Evolutionary conservation across 2,329 filamentous ascomycete genomes (phyloP).

Genomic region (Cladosporium colombiae): DNA sequence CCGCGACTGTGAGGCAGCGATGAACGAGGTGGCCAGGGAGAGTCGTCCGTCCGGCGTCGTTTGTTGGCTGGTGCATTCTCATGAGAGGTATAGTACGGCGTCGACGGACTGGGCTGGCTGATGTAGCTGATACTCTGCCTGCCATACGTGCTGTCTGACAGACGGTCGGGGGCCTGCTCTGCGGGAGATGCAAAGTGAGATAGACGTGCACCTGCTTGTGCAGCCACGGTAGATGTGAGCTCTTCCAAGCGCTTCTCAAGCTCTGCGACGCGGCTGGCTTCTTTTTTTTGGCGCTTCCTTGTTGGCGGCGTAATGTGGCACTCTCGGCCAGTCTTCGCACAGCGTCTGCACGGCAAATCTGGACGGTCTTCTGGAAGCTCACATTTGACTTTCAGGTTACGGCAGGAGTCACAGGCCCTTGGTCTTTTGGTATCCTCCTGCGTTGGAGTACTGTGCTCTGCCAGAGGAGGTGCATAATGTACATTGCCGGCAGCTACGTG

Average conservation of each 20-base stretch:
- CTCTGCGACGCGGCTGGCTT: conserved; percentile 84
- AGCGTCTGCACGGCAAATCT: conserved; percentile 64
- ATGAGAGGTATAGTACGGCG: not conserved
- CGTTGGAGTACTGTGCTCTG: not conserved
- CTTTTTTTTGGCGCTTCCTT: conserved; percentile 86
- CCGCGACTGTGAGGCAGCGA: conserved; percentile 7
- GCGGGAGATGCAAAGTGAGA: conserved; percentile 10
- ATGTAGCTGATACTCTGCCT: conserved; percentile 16
- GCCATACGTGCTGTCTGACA: not conserved
- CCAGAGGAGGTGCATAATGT: conserved; percentile 14
- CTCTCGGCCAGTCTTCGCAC: conserved; percentile 73
- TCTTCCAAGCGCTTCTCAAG: conserved; percentile 92
- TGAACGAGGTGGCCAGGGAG: not conserved
- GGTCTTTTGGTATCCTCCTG: conserved; percentile 46
- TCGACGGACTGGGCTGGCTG: not conserved
- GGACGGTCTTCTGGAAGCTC: conserved; percentile 68
- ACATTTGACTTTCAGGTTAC: conserved; percentile 68
- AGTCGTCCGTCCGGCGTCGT: conserved; percentile 30
- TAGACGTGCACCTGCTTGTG: conserved; percentile 10
- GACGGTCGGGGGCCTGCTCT: not conserved
- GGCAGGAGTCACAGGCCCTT: conserved; percentile 51
- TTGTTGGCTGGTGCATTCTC: conserved; percentile 24
- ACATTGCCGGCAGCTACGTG: not conserved
- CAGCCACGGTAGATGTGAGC: conserved; percentile 65
- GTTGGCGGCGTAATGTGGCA: conserved; percentile 76